Conservation (phyloP, 495 filamentous ascomycete species). For the Glonium stellatum region DNA sequence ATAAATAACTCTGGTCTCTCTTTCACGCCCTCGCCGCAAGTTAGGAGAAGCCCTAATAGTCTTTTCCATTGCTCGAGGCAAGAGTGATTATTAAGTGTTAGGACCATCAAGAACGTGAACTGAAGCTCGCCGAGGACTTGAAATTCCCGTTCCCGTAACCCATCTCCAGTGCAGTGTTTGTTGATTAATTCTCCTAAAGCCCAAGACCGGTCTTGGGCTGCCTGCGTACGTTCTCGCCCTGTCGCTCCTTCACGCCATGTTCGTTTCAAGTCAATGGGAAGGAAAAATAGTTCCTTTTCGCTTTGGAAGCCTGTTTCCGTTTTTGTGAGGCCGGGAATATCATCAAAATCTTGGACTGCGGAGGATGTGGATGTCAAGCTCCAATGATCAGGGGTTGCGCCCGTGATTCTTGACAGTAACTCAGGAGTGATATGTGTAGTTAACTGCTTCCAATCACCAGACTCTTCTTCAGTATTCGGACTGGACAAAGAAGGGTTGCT, state of each 20-base stretch:
- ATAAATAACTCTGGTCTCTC: constrained; percentile 52
- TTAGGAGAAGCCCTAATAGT: constrained; percentile 63
- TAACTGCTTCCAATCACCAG: constrained; percentile 40
- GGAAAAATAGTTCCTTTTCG: constrained; percentile 45
- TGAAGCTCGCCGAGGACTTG: constrained; percentile 81
- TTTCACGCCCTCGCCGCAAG: constrained; percentile 53
- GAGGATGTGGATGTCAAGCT: constrained; percentile 42
- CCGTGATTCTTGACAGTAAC: constrained; percentile 46
- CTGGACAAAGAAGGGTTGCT: constrained; percentile 1
- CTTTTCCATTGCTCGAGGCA: constrained; percentile 87
- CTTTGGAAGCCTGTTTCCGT: constrained; percentile 22
- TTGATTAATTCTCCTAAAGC: constrained; percentile 51
- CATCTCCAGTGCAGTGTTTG: constrained; percentile 24
- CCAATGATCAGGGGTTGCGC: constrained; percentile 42
- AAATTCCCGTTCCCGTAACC: constrained; percentile 11
- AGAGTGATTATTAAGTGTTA: constrained; percentile 75
- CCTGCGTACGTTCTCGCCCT: constrained; percentile 65
- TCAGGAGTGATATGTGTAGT: constrained; percentile 44
- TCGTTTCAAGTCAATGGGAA: constrained; percentile 45
- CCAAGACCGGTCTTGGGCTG: constrained; percentile 65
- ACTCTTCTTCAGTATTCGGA: constrained; percentile 27
- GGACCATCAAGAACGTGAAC: constrained; percentile 72
- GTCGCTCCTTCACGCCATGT: constrained; percentile 65
- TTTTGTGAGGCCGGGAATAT: constrained; percentile 36
- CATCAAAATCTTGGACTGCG: constrained; percentile 41